Conservation (phyloP, 805 yeast species). For the Metschnikowia lochheadii region DNA sequence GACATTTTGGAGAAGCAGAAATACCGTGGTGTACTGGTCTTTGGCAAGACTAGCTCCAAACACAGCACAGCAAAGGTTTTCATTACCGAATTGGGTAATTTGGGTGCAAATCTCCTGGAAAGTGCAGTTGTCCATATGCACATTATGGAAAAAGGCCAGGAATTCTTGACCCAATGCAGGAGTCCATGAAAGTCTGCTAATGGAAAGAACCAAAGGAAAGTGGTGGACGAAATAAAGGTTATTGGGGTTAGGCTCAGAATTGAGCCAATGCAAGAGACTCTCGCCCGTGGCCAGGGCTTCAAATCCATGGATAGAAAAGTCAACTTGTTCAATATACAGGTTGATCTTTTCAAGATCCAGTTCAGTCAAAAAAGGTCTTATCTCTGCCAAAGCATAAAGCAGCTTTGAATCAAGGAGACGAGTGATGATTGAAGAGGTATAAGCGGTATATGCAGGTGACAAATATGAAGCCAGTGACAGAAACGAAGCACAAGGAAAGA, state of each 20-base stretch:
- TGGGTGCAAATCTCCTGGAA: slow-evolving; percentile 32
- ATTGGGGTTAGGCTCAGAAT: not conserved
- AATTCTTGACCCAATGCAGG: slow-evolving; percentile 10
- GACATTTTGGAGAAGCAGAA: slow-evolving; percentile 23
- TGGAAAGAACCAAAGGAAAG: not conserved
- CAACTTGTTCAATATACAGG: not conserved
- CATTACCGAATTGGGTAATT: slow-evolving; percentile 34
- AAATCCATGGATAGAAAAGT: not conserved
- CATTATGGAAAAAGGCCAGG: slow-evolving; percentile 14
- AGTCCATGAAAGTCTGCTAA: slow-evolving; percentile 7
- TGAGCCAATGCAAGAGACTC: slow-evolving; percentile 11
- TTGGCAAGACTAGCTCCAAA: slow-evolving; percentile 19
- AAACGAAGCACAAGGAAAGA: too few species aligned
- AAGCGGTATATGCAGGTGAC: not conserved
- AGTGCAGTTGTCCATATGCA: slow-evolving; percentile 10
- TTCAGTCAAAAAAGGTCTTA: not conserved
- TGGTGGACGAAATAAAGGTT: not conserved
- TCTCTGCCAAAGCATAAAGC: slow-evolving; percentile 11
- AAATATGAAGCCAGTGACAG: too few species aligned
- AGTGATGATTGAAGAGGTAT: not conserved
- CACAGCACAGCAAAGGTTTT: slow-evolving; percentile 35
- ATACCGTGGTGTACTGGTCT: slow-evolving; percentile 17
- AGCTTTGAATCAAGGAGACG: not conserved
- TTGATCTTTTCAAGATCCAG: not conserved
- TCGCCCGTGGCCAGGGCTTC: slow-evolving; percentile 6